Percentiles rank a stretch among this genome's conserved stretches.
phyloP scores from a whole-genome alignment of 2,329 filamentous ascomycete species.

The Clonostachys byssicola region DNA sequence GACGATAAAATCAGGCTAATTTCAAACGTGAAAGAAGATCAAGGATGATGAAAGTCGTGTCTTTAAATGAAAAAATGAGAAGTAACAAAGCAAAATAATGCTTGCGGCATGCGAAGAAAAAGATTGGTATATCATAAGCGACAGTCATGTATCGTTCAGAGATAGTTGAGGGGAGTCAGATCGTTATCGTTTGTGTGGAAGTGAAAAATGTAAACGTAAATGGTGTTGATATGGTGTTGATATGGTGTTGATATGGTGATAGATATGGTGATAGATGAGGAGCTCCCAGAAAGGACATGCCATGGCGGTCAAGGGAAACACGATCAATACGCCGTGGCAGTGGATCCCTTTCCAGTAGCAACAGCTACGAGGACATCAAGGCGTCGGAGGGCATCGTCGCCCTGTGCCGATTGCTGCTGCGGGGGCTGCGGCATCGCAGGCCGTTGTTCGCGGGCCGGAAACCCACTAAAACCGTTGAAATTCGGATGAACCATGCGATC shows the following conservation, averaged over 20 bases:
- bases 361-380: conserved; percentile 38
- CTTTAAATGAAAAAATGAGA: background rate
- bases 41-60: too few species aligned
- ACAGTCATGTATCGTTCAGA: too few species aligned
- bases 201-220: background rate
- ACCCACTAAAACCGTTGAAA: conserved; percentile 44
- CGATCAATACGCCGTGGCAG: conserved; percentile 30
- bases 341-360: conserved; percentile 36
- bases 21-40: too few species aligned
- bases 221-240: background rate
- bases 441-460: conserved; percentile 31
- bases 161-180: too few species aligned
- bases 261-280: background rate
- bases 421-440: conserved; percentile 9
- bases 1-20: too few species aligned
- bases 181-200: background rate
- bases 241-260: background rate
- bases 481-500: conserved; percentile 57
- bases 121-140: too few species aligned
- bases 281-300: too few species aligned
- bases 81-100: background rate
- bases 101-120: too few species aligned
- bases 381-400: conserved; percentile 25
- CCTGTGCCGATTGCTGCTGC: conserved; percentile 6
- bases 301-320: background rate